Base-by-base conservation (phyloP, 805 yeast species). In the Candida maris region DNA sequence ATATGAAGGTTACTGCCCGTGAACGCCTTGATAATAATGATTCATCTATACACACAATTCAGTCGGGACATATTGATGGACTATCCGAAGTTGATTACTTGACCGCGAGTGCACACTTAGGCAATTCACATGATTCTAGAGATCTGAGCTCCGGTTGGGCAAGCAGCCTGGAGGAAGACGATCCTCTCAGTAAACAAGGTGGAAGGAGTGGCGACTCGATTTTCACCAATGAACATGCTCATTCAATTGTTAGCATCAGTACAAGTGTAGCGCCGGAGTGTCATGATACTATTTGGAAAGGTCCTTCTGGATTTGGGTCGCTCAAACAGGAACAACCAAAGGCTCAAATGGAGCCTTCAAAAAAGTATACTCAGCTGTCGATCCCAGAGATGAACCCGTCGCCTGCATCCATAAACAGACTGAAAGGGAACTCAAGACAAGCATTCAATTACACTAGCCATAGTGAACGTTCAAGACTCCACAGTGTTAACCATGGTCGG, bases 1-100 rank as follows among this genome's bases (percentile, higher is more conserved):
- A 78, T 32, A 79, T 83, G 70, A 67, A 68, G 44, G 64, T 59
- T 27, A 79, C 85, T 0, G 86, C 89, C 5, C 64, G 66, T 21
- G 72, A 68, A 47, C 67, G 88, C 42, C 59, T 57, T 26, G 50
- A 47, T 28, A 43, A 41, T 19, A 56, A 60, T 38, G 57, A 54
- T 30, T 32, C 45, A 3, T 41, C 51, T 9, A 51, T 42, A 13
- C 44, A 44, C 30, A 44, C 52, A 1, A 26, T 49, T 19, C 39
- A 46, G 16, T 44, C 45, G 6, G 34, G 34, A 9, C 43, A 43
- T 24, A 16, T 7, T 12, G 10, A 25, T 25, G 53, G 45, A 12
- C 6, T 13, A 4, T 3, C 9, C 19, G 25, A 25, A 23, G 25
- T 14, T 24, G 14, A 21, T 26, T 18, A 30, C 15, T 19, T 14